phyloP scores from a whole-genome alignment of 73 alveolate species.

The Symbiodinium natans region DNA sequence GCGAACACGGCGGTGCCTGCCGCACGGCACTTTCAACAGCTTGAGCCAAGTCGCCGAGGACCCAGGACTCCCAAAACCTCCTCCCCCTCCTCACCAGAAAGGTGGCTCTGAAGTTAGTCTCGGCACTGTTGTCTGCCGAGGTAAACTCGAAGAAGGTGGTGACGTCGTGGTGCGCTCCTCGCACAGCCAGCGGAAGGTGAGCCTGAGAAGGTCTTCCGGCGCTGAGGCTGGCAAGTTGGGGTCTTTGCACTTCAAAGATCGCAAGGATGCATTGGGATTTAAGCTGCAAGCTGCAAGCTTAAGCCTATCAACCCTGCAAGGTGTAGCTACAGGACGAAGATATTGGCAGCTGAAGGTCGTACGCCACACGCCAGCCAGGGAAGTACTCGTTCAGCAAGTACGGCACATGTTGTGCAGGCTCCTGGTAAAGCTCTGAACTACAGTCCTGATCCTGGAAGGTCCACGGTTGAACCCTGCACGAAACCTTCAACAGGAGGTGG shows the following conservation, averaged over 20 bases:
- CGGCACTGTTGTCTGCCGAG: constrained; percentile 56
- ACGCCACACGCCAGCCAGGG: constrained; percentile 76
- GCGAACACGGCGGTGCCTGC: constrained; percentile 38
- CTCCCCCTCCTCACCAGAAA: too few species aligned
- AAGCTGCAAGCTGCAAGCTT: too few species aligned
- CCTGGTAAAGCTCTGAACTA: not conserved
- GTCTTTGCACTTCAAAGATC: not conserved
- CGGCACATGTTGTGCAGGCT: constrained; percentile 41
- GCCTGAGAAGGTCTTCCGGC: too few species aligned
- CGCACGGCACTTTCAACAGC: not conserved
- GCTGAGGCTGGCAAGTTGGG: too few species aligned
- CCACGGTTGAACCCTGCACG: too few species aligned
- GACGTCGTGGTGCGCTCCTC: constrained; percentile 2
- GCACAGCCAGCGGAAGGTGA: not conserved
- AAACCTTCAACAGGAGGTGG: too few species aligned
- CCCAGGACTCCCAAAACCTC: too few species aligned
- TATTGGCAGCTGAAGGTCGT: not conserved
- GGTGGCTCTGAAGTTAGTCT: not conserved
- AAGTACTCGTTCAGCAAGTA: constrained; percentile 25
- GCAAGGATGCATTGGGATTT: too few species aligned
- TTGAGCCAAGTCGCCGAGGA: too few species aligned
- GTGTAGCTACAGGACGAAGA: too few species aligned
- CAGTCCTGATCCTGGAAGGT: not conserved
- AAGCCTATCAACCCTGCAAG: too few species aligned
- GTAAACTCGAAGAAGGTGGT: constrained; percentile 82